Evolutionary conservation across 768 basidiomycete genomes (phyloP), one percentile per base, ranked within the genome.

Genomic region (Leccinum arenicola): DNA sequence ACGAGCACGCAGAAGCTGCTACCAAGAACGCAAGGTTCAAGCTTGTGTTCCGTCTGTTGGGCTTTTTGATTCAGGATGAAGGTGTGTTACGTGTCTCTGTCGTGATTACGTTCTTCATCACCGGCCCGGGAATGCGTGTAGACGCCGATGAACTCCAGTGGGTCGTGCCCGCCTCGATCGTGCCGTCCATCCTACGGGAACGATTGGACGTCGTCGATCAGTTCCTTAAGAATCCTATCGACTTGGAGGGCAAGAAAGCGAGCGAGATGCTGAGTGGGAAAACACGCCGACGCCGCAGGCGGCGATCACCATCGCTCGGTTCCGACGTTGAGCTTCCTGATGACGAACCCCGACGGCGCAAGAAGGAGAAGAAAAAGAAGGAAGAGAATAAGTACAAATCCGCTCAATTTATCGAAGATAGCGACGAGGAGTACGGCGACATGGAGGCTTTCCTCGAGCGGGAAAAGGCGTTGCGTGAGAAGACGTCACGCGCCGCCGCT

Each of bases 341-440:
- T 31, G 78, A 77, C 38, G 72, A 69, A 48, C 67, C 72, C 57
- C 69, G 67, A 64, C 72, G 68, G 23, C 70, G 66, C 60, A 78
- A 75, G 43, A 45, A 45, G 66, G 76, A 75, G 57, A 84, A 79
- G 71, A 85, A 82, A 72, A 78, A 77, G 64, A 86, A 84, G 69
- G 89, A 90, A 70, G 82, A 83, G 70, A 82, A 86, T 75, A 77
- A 78, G 59, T 95, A 91, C 79, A 94, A 93, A 72, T 91, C 89
- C 7, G 93, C 92, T 10, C 88, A 92, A 71, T 91, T 95, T 70
- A 94, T 96, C 70, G 86, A 90, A 68, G 94, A 97, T 74, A 93
- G 91, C 61, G 95, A 97, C 66, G 87, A 79, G 56, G 91, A 93
- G 71, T 84, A 84, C 58, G 90, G 83, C 15, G 87, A 89, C 68